Conservation (phyloP, 345 rosid genomes). For the Moringa oleifera region DNA sequence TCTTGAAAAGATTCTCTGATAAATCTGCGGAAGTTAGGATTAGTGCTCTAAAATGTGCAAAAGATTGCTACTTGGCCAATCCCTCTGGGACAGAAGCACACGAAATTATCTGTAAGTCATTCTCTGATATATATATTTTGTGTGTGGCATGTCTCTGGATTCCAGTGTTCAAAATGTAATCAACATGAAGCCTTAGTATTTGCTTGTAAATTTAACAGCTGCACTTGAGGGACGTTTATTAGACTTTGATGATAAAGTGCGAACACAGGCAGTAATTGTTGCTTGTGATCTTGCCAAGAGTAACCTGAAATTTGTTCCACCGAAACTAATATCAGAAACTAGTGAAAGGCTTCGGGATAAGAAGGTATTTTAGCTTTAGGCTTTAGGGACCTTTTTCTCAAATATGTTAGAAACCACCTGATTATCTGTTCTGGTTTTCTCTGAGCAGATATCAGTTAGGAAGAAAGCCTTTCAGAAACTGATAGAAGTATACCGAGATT, state of each 20-base stretch:
- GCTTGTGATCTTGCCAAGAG: slow-evolving; percentile 71
- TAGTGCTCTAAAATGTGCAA: slow-evolving; percentile 59
- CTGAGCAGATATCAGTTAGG: slow-evolving; percentile 68
- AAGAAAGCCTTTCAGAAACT: slow-evolving; percentile 76
- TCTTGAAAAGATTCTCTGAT: slow-evolving; percentile 81
- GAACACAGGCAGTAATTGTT: slow-evolving; percentile 65
- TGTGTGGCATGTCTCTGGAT: slow-evolving; percentile 18
- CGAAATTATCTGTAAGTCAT: slow-evolving; percentile 60
- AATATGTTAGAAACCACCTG: slow-evolving; percentile 3
- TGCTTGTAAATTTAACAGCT: slow-evolving; percentile 40
- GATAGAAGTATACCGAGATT: slow-evolving; percentile 74
- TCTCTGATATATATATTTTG: slow-evolving; percentile 3
- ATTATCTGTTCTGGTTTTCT: slow-evolving; percentile 18
- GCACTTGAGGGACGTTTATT: slow-evolving; percentile 71
- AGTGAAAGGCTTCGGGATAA: slow-evolving; percentile 90
- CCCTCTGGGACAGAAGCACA: slow-evolving; percentile 47
- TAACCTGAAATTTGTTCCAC: slow-evolving; percentile 45
- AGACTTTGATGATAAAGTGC: slow-evolving; percentile 85
- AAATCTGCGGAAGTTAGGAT: slow-evolving; percentile 88
- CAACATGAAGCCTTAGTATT: slow-evolving; percentile 14
- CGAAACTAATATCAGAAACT: slow-evolving; percentile 52
- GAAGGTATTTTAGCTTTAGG: slow-evolving; percentile 47
- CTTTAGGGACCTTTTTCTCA: slow-evolving; percentile 3
- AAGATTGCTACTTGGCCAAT: slow-evolving; percentile 60
- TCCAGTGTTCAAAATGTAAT: slow-evolving; percentile 15